These are phyloP conservation scores for Phytopythium litorale DNA, from an alignment of 352 stramenopile species.

Conservation along the genomic window DNA sequence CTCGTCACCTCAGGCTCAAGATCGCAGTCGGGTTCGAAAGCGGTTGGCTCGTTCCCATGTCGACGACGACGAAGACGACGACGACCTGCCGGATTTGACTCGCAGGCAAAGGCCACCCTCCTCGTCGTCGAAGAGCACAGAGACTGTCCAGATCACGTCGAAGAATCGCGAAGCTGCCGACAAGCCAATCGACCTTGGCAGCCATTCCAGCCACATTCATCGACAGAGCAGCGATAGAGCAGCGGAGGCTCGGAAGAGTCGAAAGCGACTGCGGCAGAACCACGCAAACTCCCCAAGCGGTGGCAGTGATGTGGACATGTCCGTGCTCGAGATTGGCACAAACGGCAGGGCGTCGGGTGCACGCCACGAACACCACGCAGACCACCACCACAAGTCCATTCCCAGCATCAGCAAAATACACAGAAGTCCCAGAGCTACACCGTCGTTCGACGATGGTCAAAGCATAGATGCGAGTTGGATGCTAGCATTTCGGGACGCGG, in stretches of 20 bases:
- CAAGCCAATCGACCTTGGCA: constrained; percentile 1
- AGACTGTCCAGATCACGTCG: constrained; percentile 1
- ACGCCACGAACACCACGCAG: not conserved
- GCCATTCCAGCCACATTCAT: constrained; percentile 5
- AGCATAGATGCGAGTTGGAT: not conserved
- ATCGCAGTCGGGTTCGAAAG: constrained; percentile 19
- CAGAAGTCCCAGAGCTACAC: not conserved
- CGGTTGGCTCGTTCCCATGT: constrained; percentile 48
- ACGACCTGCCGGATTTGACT: constrained; percentile 33
- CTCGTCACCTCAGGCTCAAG: not conserved
- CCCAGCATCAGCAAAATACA: not conserved
- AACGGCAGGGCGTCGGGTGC: constrained; percentile 4
- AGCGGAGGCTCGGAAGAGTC: constrained; percentile 12
- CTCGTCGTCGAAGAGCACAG: constrained; percentile 1
- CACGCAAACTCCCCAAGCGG: constrained; percentile 9
- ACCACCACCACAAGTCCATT: not conserved
- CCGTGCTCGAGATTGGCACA: constrained; percentile 13
- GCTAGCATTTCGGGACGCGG: not conserved
- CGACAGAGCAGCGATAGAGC: not conserved
- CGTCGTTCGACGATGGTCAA: not conserved
- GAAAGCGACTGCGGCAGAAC: constrained; percentile 15
- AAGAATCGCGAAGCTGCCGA: not conserved
- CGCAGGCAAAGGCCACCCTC: not conserved
- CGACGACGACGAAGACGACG: constrained; percentile 41
- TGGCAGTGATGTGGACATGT: constrained; percentile 18